Conservation (phyloP, 2,329 filamentous ascomycete genomes). For the Sclerotiophoma versabilis region DNA sequence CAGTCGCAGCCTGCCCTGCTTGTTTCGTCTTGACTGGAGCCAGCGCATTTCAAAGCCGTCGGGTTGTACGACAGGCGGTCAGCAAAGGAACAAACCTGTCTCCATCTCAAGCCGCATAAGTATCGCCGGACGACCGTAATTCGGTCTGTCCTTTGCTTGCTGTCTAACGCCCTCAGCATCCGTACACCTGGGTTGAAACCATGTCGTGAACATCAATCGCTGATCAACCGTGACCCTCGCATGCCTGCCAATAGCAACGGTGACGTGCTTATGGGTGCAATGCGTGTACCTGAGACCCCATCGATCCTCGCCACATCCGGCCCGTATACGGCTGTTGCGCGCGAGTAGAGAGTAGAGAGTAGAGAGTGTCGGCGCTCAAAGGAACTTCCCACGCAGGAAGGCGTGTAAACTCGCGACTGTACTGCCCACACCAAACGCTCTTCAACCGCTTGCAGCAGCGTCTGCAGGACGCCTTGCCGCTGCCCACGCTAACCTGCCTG, state of each 20-base stretch:
- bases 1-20: conserved; percentile 23
- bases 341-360: conserved; percentile 4
- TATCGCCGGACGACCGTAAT: conserved; percentile 16
- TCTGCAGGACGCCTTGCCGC: conserved; percentile 29
- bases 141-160: conserved; percentile 11
- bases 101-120: conserved; percentile 9
- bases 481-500: conserved; percentile 19
- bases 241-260: neutral
- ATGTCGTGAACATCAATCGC: conserved; percentile 8
- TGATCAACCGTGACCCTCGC: conserved; percentile 5
- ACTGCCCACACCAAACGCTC: conserved; percentile 5
- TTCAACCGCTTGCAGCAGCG: conserved; percentile 7
- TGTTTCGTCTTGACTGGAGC: conserved; percentile 38
- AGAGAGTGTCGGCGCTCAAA: conserved; percentile 4
- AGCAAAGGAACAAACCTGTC: conserved; percentile 14
- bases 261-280: conserved; percentile 9
- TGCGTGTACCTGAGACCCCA: conserved; percentile 7
- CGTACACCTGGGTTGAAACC: conserved; percentile 20
- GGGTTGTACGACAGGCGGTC: conserved; percentile 34
- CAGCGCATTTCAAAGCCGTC: conserved; percentile 33
- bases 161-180: conserved; percentile 13
- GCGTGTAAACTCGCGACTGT: conserved; percentile 5
- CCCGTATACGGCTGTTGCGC: neutral
- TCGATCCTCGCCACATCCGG: conserved; percentile 1
- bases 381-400: neutral